Conservation (phyloP, 306 rosid species). For the Vicia faba region DNA sequence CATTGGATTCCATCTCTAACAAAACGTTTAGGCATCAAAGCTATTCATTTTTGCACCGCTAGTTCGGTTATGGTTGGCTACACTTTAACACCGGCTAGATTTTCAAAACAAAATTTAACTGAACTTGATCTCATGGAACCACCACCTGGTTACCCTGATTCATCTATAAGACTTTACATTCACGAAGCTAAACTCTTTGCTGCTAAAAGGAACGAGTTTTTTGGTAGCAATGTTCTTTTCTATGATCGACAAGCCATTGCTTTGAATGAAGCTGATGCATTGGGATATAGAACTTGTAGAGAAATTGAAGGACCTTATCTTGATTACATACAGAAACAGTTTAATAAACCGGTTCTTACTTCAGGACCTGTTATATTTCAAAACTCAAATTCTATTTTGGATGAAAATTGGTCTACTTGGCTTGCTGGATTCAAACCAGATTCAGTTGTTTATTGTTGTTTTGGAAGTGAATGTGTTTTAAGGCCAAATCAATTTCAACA, state of each 20-base stretch:
- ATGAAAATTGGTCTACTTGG: slow-evolving; percentile 36
- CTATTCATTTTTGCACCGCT: slow-evolving; percentile 30
- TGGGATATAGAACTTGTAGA: slow-evolving; percentile 35
- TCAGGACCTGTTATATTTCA: slow-evolving; percentile 37
- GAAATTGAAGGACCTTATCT: slow-evolving; percentile 49
- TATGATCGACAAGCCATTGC: slow-evolving; percentile 33
- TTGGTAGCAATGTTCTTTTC: slow-evolving; percentile 39
- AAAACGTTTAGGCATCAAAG: slow-evolving; percentile 27
- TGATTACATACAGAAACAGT: slow-evolving; percentile 33
- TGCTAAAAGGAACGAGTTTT: neutral
- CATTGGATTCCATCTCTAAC: slow-evolving; percentile 43
- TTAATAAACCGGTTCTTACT: slow-evolving; percentile 32
- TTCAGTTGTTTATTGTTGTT: slow-evolving; percentile 41
- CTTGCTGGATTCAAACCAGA: slow-evolving; percentile 25
- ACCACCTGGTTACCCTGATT: slow-evolving; percentile 43
- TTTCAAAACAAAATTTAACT: neutral
- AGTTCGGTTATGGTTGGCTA: slow-evolving; percentile 33
- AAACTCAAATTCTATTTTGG: slow-evolving; percentile 32
- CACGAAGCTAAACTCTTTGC: slow-evolving; percentile 34
- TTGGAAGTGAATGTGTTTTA: slow-evolving; percentile 47
- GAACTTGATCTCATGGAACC: slow-evolving; percentile 36
- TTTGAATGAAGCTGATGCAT: slow-evolving; percentile 24
- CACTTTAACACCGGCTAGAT: slow-evolving; percentile 17
- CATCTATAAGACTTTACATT: slow-evolving; percentile 32
- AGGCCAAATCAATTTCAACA: slow-evolving; percentile 30